These are phyloP conservation scores for Rhipidocladum racemiflorum DNA, from an alignment of 176 grass and related monocot genomes.

Conservation along the genomic window DNA sequence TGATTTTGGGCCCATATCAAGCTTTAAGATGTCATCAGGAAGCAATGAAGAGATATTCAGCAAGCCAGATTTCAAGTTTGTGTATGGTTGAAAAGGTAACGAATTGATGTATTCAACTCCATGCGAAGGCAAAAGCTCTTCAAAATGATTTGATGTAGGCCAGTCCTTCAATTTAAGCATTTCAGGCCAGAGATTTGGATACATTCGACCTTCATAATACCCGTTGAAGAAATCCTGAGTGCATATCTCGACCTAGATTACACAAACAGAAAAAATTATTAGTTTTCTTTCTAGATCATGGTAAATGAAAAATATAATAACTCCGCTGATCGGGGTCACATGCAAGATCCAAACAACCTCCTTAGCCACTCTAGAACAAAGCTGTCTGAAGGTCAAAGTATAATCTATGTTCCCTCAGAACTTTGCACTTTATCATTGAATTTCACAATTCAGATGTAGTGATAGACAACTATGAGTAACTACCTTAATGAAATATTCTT, in stretches of 20 bases:
- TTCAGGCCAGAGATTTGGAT: slow-evolving; percentile 61
- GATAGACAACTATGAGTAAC: neutral
- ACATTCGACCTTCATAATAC: slow-evolving; percentile 50
- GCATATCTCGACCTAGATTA: slow-evolving; percentile 50
- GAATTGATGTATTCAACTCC: slow-evolving; percentile 49
- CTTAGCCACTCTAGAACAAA: neutral
- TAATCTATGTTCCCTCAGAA: neutral
- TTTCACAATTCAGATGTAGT: neutral
- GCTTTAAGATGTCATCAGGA: slow-evolving; percentile 54
- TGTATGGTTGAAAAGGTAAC: slow-evolving; percentile 76
- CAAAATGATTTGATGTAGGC: slow-evolving; percentile 73
- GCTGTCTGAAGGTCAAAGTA: neutral
- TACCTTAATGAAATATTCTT: neutral
- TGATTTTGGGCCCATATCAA: slow-evolving; percentile 85
- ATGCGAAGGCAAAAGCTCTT: slow-evolving; percentile 69
- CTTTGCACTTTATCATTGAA: neutral
- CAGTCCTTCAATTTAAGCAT: slow-evolving; percentile 91
- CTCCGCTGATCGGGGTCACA: neutral
- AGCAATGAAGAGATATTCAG: slow-evolving; percentile 62
- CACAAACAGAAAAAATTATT: slow-evolving; percentile 12
- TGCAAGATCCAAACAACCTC: neutral
- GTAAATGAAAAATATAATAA: neutral
- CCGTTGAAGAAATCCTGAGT: slow-evolving; percentile 51
- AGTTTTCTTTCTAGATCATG: slow-evolving; percentile 1
- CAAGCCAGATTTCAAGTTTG: slow-evolving; percentile 58